These are phyloP conservation scores for Verbascum thapsus DNA, from an alignment of 257 asterid species.

Conservation along the genomic window DNA sequence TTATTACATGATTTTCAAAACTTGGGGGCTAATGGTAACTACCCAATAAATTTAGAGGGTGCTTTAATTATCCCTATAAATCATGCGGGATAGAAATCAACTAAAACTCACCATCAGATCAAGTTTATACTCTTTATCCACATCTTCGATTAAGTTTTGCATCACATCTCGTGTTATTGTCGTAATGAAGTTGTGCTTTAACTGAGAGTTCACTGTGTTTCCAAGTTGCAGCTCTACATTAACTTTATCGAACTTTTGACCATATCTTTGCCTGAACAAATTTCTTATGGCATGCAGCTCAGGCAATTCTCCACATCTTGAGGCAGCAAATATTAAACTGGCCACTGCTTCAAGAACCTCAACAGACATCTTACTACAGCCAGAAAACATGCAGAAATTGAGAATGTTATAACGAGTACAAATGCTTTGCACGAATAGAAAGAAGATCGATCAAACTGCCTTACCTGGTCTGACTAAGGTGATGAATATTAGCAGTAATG, in stretches of 20 bases:
- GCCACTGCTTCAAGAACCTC: constrained; percentile 39
- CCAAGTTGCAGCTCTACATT: constrained; percentile 38
- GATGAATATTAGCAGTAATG: constrained; percentile 19
- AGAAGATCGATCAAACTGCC: background rate
- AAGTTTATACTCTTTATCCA: constrained; percentile 16
- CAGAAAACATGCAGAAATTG: background rate
- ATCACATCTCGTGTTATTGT: constrained; percentile 23
- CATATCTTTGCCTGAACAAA: constrained; percentile 35
- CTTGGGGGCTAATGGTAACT: too few relatives aligned
- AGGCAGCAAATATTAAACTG: constrained; percentile 46
- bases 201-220: constrained; percentile 28
- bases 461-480: constrained; percentile 29
- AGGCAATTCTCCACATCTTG: constrained; percentile 45
- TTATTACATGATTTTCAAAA: too few relatives aligned
- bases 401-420: background rate
- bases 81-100: too few relatives aligned
- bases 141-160: constrained; percentile 31
- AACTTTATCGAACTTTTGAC: constrained; percentile 33
- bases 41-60: too few relatives aligned
- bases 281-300: constrained; percentile 36
- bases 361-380: constrained; percentile 34
- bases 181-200: constrained; percentile 18
- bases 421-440: background rate
- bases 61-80: too few relatives aligned
- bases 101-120: too few relatives aligned